Evolutionary conservation across 164 flowering plant species (phyloP).

Genomic region (Umbilicus rupestris): DNA sequence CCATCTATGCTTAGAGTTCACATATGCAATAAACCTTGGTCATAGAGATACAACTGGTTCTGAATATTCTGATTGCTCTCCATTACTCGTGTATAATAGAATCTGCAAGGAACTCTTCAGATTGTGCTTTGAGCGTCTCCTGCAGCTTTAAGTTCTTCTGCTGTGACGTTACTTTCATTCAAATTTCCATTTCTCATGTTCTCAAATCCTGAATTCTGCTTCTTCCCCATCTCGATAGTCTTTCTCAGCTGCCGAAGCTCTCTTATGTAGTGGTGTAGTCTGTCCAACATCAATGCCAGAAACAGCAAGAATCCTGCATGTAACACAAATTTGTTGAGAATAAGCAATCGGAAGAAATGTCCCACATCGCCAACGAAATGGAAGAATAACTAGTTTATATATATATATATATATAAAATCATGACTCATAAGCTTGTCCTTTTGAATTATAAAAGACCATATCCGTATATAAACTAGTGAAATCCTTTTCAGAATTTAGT

Average conservation of each 20-base stretch:
- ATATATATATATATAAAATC: no score
- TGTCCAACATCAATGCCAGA: constrained; percentile 63
- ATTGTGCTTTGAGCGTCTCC: no score
- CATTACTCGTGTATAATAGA: background rate
- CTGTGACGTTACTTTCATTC: constrained; percentile 30
- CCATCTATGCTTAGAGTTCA: no score
- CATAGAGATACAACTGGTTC: background rate
- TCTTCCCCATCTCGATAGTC: constrained; percentile 49
- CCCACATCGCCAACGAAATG: no score
- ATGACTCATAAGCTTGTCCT: no score
- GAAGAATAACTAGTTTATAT: no score
- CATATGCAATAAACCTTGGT: background rate
- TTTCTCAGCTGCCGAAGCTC: constrained; percentile 62
- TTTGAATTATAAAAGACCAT: no score
- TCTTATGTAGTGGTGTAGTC: constrained; percentile 64
- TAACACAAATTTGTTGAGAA: background rate
- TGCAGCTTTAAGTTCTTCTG: background rate
- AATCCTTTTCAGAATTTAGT: no score
- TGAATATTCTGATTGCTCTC: background rate
- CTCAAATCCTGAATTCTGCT: constrained; percentile 32
- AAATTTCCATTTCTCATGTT: constrained; percentile 23
- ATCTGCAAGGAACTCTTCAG: background rate
- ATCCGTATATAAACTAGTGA: no score
- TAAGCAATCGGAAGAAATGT: no score
- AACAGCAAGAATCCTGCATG: constrained; percentile 47